Base-by-base conservation (phyloP, 2,329 filamentous ascomycete species). In the Mariannaea sp. region DNA sequence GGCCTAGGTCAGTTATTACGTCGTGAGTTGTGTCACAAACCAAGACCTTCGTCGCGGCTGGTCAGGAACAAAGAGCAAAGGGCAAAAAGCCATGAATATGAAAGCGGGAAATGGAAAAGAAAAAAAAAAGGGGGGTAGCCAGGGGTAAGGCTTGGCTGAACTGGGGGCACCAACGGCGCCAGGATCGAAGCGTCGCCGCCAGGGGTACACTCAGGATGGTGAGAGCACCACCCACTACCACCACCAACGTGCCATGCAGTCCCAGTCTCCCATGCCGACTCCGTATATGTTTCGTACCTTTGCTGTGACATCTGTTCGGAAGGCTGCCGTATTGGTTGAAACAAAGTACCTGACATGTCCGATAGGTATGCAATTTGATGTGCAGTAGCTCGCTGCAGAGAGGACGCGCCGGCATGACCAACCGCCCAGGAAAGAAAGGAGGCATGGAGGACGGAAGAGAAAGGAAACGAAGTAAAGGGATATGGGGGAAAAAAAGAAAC, bases 91-190 rank as follows among this genome's bases (percentile, higher is more conserved):
- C 44, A 27, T n/a, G n/a, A n/a, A n/a, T n/a, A n/a, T n/a, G n/a
- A n/a, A n/a, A n/a, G n/a, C n/a, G n/a, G n/a, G n/a, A n/a, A n/a
- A n/a, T n/a, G n/a, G n/a, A 4, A n/a, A 29, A 22, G 35, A 17
- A 33, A 24, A 48, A 35, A 40, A 49, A 49, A 32, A n/a, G 29
- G 29, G 29, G 10, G 10, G 38, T 35, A 36, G 45, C 24, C 46
- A 20, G 30, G 46, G 38, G 36, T 49, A 17, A 8, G 27, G 12
- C 13, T 40, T 16, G 46, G 30, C 29, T 41, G 46, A 38, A 29
- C 35, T 17, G 24, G 32, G 43, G 43, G 19, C n/a, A 35, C 42
- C 35, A 45, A 17, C 20, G 32, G 13, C 35, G 26, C 48, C 33
- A 19, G 42, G 49, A 40, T 46, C 48, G 38, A 29, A 40, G 16